phyloP scores from a whole-genome alignment of 768 basidiomycete genomes.

The Tubosaeta sp. region DNA sequence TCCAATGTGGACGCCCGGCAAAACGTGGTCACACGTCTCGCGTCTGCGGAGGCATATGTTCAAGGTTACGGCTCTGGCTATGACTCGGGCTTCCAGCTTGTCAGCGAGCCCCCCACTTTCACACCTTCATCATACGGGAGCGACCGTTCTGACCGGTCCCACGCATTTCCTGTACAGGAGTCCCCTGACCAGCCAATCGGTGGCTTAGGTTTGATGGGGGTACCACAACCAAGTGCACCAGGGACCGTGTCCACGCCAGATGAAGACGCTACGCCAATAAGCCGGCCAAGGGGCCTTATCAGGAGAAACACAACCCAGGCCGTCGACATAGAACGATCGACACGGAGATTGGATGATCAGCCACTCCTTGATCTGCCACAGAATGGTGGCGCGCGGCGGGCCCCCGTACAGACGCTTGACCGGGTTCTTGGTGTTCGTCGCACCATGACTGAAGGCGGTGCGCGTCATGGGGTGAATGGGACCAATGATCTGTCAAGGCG shows the following conservation, averaged over 20 bases:
- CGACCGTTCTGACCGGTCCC: slow-evolving; percentile 14
- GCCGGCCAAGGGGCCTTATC: slow-evolving; percentile 14
- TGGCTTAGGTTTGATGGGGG: slow-evolving; percentile 26
- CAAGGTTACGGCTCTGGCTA: slow-evolving; percentile 36
- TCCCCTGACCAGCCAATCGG: slow-evolving; percentile 25
- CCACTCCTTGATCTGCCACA: slow-evolving; percentile 8
- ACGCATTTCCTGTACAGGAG: slow-evolving; percentile 27
- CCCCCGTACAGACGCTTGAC: slow-evolving; percentile 10
- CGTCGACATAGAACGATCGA: slow-evolving; percentile 15
- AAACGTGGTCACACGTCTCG: slow-evolving; percentile 17
- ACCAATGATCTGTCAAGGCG: slow-evolving; percentile 2
- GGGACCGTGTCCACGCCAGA: slow-evolving; percentile 27
- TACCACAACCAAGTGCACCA: slow-evolving; percentile 16
- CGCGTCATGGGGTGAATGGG: slow-evolving; percentile 7
- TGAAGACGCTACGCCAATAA: slow-evolving; percentile 26
- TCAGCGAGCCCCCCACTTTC: slow-evolving; percentile 13
- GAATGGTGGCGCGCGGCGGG: slow-evolving; percentile 18
- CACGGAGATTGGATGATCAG: slow-evolving; percentile 15
- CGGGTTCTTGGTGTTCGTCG: slow-evolving; percentile 20
- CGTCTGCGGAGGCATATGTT: slow-evolving; percentile 35
- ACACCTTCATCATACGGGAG: slow-evolving; percentile 20
- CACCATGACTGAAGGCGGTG: slow-evolving; percentile 14
- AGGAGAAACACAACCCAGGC: slow-evolving; percentile 26
- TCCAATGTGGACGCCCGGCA: slow-evolving; percentile 2
- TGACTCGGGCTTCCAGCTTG: slow-evolving; percentile 24